Conservation (phyloP, 306 rosid genomes). For the Senna tora region DNA sequence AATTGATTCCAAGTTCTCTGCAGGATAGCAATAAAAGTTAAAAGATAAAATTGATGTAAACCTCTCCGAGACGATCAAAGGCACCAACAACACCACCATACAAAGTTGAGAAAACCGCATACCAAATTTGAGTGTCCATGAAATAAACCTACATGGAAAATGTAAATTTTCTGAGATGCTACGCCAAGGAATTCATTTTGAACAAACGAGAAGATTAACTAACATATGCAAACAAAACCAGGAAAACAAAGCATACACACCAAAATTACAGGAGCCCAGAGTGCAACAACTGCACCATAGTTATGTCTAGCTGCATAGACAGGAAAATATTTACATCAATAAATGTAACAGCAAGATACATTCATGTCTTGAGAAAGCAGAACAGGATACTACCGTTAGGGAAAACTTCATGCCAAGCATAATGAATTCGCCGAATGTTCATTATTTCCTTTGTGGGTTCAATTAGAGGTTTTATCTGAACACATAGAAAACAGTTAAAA, state of each 20-base stretch:
- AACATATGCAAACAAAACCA: constrained; percentile 31
- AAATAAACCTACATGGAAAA: constrained; percentile 77
- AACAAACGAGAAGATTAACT: constrained; percentile 35
- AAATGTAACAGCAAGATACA: constrained; percentile 23
- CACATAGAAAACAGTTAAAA: constrained; percentile 30
- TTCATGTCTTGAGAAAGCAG: constrained; percentile 30
- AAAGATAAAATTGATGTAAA: constrained; percentile 30
- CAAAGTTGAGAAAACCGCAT: constrained; percentile 77
- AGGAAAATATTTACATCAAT: constrained; percentile 37
- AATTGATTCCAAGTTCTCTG: constrained; percentile 8
- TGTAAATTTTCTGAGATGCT: constrained; percentile 32
- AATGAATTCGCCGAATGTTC: constrained; percentile 67
- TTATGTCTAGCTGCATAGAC: constrained; percentile 68
- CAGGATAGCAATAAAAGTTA: constrained; percentile 25
- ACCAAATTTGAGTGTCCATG: constrained; percentile 99
- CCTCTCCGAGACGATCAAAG: constrained; percentile 98
- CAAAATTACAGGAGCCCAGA: constrained; percentile 84
- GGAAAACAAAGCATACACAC: constrained; percentile 61
- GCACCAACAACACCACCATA: constrained; percentile 94
- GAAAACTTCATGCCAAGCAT: constrained; percentile 90
- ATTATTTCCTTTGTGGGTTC: constrained; percentile 89
- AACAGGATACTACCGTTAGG: constrained; percentile 66
- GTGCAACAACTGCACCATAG: constrained; percentile 76
- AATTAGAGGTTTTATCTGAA: constrained; percentile 86
- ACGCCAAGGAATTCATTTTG: constrained; percentile 24